These are phyloP conservation scores for Cicer cuneatum DNA, from an alignment of 306 rosid genomes.

Conservation along the genomic window DNA sequence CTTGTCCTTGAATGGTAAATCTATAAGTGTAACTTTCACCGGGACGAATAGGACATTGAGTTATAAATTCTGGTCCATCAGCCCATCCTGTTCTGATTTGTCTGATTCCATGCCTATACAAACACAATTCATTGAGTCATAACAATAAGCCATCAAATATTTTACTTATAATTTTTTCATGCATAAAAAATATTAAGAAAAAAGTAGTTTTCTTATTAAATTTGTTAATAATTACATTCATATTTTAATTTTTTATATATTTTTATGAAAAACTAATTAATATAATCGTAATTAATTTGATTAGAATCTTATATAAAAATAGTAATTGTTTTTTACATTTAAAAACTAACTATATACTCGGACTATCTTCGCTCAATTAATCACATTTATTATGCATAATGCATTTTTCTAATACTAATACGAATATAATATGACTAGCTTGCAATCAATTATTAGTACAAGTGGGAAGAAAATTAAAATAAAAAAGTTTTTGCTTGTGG, in stretches of 20 bases:
- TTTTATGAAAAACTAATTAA: too few species aligned
- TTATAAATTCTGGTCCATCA: conserved; percentile 94
- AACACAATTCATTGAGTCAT: neutral
- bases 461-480: neutral
- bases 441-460: neutral
- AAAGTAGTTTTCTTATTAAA: too few species aligned
- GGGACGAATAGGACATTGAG: conserved; percentile 91
- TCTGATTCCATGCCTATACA: conserved; percentile 83
- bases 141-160: neutral
- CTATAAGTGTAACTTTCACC: conserved; percentile 83
- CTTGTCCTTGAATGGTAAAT: conserved; percentile 82
- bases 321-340: too few species aligned
- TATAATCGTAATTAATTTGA: too few species aligned
- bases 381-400: neutral
- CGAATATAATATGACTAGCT: too few species aligned
- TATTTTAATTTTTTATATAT: too few species aligned
- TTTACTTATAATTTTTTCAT: neutral
- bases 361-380: neutral
- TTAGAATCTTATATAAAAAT: too few species aligned
- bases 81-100: conserved; percentile 95
- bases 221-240: too few species aligned
- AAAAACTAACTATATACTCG: neutral
- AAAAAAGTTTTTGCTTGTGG: neutral
- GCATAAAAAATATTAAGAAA: conserved; percentile 10
- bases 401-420: neutral